These are phyloP conservation scores for Plasmodium ovale DNA, from an alignment of 169 alveolate species.

Conservation along the genomic window DNA sequence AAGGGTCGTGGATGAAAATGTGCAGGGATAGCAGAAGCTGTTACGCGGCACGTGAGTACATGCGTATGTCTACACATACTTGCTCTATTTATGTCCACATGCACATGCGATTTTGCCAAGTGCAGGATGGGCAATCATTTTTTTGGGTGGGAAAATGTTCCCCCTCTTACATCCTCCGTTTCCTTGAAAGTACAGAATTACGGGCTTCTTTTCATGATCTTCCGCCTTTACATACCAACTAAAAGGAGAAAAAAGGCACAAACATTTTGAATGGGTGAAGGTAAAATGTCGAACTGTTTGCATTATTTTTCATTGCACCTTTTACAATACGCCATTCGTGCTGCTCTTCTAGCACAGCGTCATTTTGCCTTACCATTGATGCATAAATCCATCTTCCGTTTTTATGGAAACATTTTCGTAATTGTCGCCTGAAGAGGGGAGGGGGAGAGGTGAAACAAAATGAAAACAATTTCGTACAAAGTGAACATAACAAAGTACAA, in stretches of 20 bases:
- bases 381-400: neutral
- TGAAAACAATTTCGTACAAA: neutral
- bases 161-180: constrained; percentile 46
- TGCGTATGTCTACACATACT: neutral
- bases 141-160: neutral
- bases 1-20: neutral
- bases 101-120: too few species aligned
- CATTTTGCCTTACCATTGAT: constrained; percentile 16
- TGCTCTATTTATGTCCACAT: neutral
- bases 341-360: too few species aligned
- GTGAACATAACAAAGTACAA: neutral
- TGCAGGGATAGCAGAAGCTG: neutral
- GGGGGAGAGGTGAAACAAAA: neutral
- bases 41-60: neutral
- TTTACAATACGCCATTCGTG: too few species aligned
- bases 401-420: constrained; percentile 12
- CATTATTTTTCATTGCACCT: neutral
- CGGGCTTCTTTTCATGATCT: constrained; percentile 27
- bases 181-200: constrained; percentile 42
- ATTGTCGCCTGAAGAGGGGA: constrained; percentile 4
- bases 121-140: too few species aligned
- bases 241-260: neutral
- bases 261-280: neutral
- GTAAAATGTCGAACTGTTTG: neutral
- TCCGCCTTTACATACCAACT: constrained; percentile 55